Conservation (phyloP, 2,329 filamentous ascomycete genomes). For the Tothia fuscella region DNA sequence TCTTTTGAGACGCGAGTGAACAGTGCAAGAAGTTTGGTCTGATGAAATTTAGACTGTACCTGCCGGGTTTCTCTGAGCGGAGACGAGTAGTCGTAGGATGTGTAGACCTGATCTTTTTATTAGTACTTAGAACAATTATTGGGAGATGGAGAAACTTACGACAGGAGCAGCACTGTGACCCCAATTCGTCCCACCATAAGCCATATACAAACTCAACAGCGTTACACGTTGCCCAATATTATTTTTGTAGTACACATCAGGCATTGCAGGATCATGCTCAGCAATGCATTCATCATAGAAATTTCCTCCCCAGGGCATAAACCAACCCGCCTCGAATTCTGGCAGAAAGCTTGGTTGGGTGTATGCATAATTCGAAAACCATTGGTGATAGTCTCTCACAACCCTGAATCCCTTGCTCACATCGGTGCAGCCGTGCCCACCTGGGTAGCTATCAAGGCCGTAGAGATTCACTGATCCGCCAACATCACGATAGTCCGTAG, state of each 20-base stretch:
- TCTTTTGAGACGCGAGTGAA: conserved; percentile 46
- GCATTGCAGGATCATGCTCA: conserved; percentile 37
- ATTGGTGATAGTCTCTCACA: conserved; percentile 5
- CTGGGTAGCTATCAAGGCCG: conserved; percentile 41
- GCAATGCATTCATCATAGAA: conserved; percentile 6
- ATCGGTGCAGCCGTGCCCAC: conserved; percentile 29
- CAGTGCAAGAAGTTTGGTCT: conserved; percentile 42
- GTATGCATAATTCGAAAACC: conserved; percentile 13
- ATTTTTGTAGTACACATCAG: conserved; percentile 52
- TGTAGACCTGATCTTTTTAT: conserved; percentile 28
- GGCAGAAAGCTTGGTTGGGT: conserved; percentile 44
- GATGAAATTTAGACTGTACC: conserved; percentile 40
- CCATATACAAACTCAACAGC: conserved; percentile 51
- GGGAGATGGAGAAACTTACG: conserved; percentile 16
- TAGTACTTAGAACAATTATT: conserved; percentile 6
- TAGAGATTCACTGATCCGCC: conserved; percentile 41
- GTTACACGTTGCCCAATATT: conserved; percentile 49
- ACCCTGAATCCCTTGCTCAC: conserved; percentile 4
- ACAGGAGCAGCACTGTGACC: conserved; percentile 32
- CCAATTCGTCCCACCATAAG: conserved; percentile 49
- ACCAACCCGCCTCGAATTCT: conserved; percentile 48
- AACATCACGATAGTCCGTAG: conserved; percentile 44
- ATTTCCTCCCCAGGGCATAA: conserved; percentile 49
- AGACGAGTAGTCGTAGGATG: conserved; percentile 35
- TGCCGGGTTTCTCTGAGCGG: conserved; percentile 43